A percentile compares a stretch with the other conserved stretches of the same genome.
Conservation (phyloP, 2,329 filamentous ascomycete species). For the Blastomyces gilchristii region DNA sequence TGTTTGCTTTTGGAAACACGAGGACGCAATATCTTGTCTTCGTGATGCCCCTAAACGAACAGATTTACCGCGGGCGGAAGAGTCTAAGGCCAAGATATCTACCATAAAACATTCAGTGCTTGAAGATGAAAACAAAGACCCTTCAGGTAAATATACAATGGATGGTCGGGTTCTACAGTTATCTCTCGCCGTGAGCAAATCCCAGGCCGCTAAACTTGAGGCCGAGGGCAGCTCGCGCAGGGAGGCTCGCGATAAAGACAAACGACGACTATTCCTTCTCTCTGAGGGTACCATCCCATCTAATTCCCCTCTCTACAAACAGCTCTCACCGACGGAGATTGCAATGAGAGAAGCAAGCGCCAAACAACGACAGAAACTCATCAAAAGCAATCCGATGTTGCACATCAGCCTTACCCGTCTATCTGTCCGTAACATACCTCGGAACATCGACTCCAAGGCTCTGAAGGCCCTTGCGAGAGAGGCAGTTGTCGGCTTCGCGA, state of each 20-base stretch:
- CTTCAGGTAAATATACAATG: conserved; percentile 75
- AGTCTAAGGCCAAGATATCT: conserved; percentile 29
- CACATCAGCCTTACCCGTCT: conserved; percentile 84
- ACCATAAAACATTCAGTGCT: conserved; percentile 69
- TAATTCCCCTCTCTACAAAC: conserved; percentile 66
- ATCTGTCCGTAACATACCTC: conserved; percentile 82
- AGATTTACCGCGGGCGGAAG: conserved; percentile 32
- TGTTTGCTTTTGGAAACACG: conserved; percentile 74
- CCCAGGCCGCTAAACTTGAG: conserved; percentile 65
- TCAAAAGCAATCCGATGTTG: conserved; percentile 81
- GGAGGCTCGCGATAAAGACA: conserved; percentile 68
- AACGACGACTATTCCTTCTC: conserved; percentile 78
- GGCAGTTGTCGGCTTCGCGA: conserved; percentile 89
- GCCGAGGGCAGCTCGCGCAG: conserved; percentile 54
- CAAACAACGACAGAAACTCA: conserved; percentile 77
- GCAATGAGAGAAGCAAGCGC: conserved; percentile 80
- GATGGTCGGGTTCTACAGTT: conserved; percentile 81
- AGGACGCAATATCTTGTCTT: conserved; percentile 68
- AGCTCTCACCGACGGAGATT: conserved; percentile 67
- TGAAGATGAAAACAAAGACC: conserved; percentile 74
- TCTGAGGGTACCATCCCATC: conserved; percentile 71
- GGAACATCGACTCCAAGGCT: conserved; percentile 71
- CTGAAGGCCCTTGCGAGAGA: conserved; percentile 83
- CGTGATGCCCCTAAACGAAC: conserved; percentile 56
- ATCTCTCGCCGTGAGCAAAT: conserved; percentile 72